Evolutionary conservation across 176 grass and related monocot species (phyloP).

Genomic region (Aegilops bicornis): DNA sequence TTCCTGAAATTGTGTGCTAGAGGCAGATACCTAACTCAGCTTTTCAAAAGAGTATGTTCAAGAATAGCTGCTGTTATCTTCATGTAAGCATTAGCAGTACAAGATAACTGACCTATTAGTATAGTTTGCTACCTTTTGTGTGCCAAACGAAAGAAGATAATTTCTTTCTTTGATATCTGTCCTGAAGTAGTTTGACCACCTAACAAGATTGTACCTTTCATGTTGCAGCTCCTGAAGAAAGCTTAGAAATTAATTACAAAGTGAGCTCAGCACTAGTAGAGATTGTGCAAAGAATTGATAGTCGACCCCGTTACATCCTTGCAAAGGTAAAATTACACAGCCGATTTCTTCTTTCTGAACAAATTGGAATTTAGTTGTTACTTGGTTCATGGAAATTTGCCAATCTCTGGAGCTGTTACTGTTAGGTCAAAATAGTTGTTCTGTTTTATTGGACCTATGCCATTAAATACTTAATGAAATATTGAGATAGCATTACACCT

Average conservation of each 20-base stretch:
- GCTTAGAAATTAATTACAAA: constrained; percentile 95
- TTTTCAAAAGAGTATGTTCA: not conserved
- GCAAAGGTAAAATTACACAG: constrained; percentile 70
- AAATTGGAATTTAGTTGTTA: not conserved
- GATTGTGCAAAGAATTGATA: constrained; percentile 69
- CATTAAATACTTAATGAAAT: constrained; percentile 12
- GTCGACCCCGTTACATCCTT: constrained; percentile 79
- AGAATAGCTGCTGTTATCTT: not conserved
- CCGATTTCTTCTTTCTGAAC: not conserved
- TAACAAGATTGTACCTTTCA: constrained; percentile 12
- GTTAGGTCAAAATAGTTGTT: not conserved
- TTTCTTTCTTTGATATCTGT: constrained; percentile 16
- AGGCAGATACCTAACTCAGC: not conserved
- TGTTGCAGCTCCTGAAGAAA: constrained; percentile 85
- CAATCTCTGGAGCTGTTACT: constrained; percentile 5
- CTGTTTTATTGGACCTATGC: not conserved
- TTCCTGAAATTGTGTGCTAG: not conserved
- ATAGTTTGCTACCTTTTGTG: not conserved
- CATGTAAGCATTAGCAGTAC: not conserved
- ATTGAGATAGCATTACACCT: constrained; percentile 11
- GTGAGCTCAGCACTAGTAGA: constrained; percentile 90
- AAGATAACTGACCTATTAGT: not conserved
- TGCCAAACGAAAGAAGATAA: not conserved
- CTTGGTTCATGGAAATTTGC: not conserved
- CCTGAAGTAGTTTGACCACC: constrained; percentile 2